A percentile compares a stretch with the other conserved stretches of the same genome.
Conservation (phyloP, 768 basidiomycete species). For the Clitopilus passeckerianus region DNA sequence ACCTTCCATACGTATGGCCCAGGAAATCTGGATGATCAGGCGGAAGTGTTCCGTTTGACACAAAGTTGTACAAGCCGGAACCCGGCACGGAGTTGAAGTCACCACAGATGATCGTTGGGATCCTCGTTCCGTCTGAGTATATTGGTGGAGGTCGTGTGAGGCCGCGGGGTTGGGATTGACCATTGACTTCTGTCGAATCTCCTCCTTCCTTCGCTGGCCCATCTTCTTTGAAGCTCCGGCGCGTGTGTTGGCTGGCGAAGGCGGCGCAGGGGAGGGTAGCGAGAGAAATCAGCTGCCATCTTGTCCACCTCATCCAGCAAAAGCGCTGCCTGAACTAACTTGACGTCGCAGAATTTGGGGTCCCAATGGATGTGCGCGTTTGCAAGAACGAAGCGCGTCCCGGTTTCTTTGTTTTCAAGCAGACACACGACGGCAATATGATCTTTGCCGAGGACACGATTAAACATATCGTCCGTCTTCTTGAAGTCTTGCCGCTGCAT, state of each 20-base stretch:
- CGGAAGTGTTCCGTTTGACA: conserved; percentile 65
- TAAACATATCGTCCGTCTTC: conserved; percentile 99
- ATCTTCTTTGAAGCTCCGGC: conserved; percentile 13
- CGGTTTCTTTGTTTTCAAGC: conserved; percentile 83
- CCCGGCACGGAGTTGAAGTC: conserved; percentile 90
- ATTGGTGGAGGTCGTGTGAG: conserved; percentile 50
- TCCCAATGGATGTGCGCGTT: conserved; percentile 96
- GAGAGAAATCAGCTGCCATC: conserved; percentile 79
- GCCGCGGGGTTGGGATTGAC: conserved; percentile 15
- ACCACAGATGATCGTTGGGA: conserved; percentile 88
- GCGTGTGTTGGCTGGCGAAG: conserved; percentile 24
- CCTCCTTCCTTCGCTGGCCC: conserved; percentile 5
- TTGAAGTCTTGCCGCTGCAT: conserved; percentile 93
- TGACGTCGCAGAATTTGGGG: conserved; percentile 89
- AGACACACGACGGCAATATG: conserved; percentile 86
- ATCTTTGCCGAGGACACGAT: conserved; percentile 92
- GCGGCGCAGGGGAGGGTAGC: conserved; percentile 63
- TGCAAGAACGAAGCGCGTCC: conserved; percentile 82
- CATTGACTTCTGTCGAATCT: conserved; percentile 4
- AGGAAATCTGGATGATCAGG: conserved; percentile 89
- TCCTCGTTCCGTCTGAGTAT: conserved; percentile 83
- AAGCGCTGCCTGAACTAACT: conserved; percentile 92
- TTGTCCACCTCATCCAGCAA: conserved; percentile 92
- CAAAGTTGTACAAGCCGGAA: conserved; percentile 90
- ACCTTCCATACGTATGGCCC: conserved; percentile 85